phyloP scores from a whole-genome alignment of 345 rosid genomes.

The Hirschfeldia incana region DNA sequence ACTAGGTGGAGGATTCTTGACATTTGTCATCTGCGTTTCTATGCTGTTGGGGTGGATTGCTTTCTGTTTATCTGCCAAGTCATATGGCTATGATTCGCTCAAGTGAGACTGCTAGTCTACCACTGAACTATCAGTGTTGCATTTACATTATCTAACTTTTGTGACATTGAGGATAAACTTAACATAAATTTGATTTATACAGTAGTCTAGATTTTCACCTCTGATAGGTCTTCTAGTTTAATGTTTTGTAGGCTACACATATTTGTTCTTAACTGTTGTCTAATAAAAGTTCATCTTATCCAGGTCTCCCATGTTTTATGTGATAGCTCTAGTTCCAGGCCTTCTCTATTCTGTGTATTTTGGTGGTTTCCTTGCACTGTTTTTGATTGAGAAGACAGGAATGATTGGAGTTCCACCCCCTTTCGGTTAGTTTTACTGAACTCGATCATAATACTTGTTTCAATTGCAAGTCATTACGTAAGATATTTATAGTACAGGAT shows the following conservation, averaged over 20 bases:
- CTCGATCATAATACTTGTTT: neutral
- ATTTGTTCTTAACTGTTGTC: conserved; percentile 3
- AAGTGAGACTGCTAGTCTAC: conserved; percentile 47
- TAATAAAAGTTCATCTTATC: conserved; percentile 41
- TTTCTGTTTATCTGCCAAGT: conserved; percentile 52
- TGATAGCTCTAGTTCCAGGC: conserved; percentile 75
- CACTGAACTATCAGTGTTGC: neutral
- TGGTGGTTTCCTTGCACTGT: conserved; percentile 74
- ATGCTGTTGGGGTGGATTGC: conserved; percentile 86
- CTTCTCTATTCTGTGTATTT: conserved; percentile 69
- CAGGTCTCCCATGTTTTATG: conserved; percentile 71
- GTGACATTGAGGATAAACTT: neutral
- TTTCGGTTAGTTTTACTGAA: conserved; percentile 63
- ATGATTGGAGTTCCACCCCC: conserved; percentile 98
- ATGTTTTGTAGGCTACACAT: neutral
- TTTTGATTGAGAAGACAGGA: conserved; percentile 94
- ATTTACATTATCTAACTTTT: neutral
- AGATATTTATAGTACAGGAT: conserved; percentile 8
- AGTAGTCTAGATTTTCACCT: neutral
- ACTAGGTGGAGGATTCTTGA: conserved; percentile 85
- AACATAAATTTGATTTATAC: neutral
- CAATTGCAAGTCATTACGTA: neutral
- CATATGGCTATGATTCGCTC: conserved; percentile 49
- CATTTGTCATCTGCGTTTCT: conserved; percentile 54
- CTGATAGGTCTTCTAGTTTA: neutral